Evolutionary conservation across 2,329 filamentous ascomycete species (phyloP).

Genomic region (Botryotinia narcissicola): DNA sequence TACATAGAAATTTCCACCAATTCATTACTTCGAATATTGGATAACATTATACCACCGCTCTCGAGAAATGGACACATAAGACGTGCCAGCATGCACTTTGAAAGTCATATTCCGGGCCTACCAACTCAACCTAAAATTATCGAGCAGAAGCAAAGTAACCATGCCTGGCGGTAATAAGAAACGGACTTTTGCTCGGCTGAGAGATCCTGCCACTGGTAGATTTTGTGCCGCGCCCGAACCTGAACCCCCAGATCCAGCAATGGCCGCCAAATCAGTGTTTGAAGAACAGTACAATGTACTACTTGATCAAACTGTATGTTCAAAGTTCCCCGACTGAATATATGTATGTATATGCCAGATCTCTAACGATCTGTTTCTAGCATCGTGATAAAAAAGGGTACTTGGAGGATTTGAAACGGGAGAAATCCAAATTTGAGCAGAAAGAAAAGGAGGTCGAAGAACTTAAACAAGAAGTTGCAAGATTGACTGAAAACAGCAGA

Average conservation of each 20-base stretch:
- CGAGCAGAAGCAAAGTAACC: background rate
- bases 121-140: background rate
- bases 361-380: background rate
- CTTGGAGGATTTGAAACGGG: background rate
- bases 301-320: background rate
- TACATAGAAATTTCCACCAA: background rate
- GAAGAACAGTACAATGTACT: background rate
- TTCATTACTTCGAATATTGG: background rate
- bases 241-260: background rate
- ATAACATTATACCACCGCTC: background rate
- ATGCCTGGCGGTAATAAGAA: background rate
- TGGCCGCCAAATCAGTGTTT: background rate
- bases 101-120: background rate
- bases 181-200: fast-evolving
- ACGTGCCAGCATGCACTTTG: background rate
- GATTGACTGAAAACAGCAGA: background rate
- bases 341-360: background rate
- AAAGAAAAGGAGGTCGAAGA: background rate
- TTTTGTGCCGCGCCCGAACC: background rate
- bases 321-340: background rate
- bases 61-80: background rate
- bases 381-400: background rate
- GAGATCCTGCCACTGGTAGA: background rate
- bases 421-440: background rate
- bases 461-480: background rate